A percentile compares a stretch with the other conserved stretches of the same genome.
These are phyloP conservation scores for Mucor racemosus DNA, from an alignment of 371 early-diverging fungal genomes.

Conservation along the genomic window DNA sequence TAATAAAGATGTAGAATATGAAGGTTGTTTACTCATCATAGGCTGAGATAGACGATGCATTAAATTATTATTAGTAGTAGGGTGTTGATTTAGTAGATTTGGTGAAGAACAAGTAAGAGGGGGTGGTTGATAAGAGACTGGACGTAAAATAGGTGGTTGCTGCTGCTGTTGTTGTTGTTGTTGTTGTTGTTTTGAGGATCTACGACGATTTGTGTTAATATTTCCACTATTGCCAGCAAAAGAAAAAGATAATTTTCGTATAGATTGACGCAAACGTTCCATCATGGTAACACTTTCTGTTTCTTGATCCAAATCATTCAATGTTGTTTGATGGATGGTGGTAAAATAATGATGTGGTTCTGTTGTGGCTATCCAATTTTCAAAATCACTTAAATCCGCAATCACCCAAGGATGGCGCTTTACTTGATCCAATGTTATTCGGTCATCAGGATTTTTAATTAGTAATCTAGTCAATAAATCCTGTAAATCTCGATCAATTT, in stretches of 20 bases:
- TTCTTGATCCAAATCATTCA: conserved; percentile 13
- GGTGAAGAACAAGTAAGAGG: not conserved
- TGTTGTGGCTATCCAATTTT: conserved; percentile 43
- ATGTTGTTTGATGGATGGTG: not conserved
- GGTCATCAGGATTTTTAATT: conserved; percentile 84
- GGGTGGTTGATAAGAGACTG: conserved; percentile 14
- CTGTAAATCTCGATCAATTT: conserved; percentile 39
- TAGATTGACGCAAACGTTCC: conserved; percentile 31
- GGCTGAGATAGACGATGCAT: conserved; percentile 17
- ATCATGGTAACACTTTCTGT: conserved; percentile 38
- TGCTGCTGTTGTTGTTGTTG: not conserved
- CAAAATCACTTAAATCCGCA: conserved; percentile 68
- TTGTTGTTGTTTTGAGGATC: conserved; percentile 9
- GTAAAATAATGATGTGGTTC: conserved; percentile 31
- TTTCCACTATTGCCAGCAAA: conserved; percentile 6
- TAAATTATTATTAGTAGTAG: conserved; percentile 7
- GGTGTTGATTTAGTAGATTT: not conserved
- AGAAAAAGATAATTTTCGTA: conserved; percentile 29
- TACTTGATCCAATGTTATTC: conserved; percentile 85
- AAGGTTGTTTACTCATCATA: conserved; percentile 25
- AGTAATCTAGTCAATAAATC: conserved; percentile 77
- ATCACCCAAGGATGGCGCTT: conserved; percentile 92
- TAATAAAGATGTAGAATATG: conserved; percentile 29
- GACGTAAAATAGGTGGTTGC: not conserved
- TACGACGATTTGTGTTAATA: not conserved